Evolutionary conservation across 2,329 filamentous ascomycete species (phyloP), one percentile per base, ranked within the genome.

Genomic region (Laburnicola sp.): DNA sequence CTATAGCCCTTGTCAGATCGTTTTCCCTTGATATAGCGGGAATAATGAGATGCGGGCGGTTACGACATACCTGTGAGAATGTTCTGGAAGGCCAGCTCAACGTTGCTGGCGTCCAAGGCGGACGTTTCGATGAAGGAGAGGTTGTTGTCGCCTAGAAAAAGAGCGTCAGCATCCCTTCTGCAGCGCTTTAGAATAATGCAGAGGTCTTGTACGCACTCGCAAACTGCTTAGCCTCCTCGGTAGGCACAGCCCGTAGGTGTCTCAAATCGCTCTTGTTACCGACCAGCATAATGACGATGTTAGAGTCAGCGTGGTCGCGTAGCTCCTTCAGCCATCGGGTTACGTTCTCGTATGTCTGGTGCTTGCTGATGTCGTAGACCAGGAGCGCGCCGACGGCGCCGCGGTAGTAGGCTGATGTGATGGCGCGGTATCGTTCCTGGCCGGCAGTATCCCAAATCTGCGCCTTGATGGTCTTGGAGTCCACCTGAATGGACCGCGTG

Each of bases 251-350:
- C 74, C 94, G 86, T 71, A 99, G 82, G 79, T 99, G 94, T 77
- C 92, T 89, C 87, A 97, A 88, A 96, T 99, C 94, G 77, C 92
- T 97, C 88, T 99, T 99, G 86, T 99, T 99, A 76, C 94, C 94
- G 50, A 97, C 94, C 69, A 99, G 82, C 94, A 99, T 99, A 75
- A 99, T 99, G 69, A 99, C 92, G 69, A 97, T 97, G 80, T 97
- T 97, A 69, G 91, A 92, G 75, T 99, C 94, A 66, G 94, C 94
- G 77, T 99, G 92, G 73, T 97, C 94, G 68, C 94, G 86, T 72
- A 99, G 83, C 82, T 99, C 94, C 81, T 97, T 99, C 80, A 99
- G 80, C 94, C 94, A 99, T 78, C 95, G 85, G 63, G 91, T 97
- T 70, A 99, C 94, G 75, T 97, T 97, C 79, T 97, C 93, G 77